Evolutionary conservation across 1,139 yeast species (phyloP).

Genomic region (Candida sp.): DNA sequence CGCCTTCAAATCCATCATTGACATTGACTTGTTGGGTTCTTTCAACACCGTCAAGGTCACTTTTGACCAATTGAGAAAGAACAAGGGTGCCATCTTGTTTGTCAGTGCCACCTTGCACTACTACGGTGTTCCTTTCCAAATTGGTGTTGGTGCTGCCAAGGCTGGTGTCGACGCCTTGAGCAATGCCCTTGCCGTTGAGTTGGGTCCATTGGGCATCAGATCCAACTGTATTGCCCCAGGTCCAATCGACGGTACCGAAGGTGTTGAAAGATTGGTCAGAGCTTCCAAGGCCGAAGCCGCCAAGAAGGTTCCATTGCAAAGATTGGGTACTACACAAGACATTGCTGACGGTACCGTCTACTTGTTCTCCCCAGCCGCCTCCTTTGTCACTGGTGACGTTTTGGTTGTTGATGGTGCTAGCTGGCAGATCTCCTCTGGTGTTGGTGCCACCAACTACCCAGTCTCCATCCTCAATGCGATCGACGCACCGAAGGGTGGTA

Average conservation of each 20-base stretch:
- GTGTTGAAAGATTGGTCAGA: slow-evolving; percentile 61
- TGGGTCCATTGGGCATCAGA: slow-evolving; percentile 89
- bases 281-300: slow-evolving; percentile 39
- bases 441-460: slow-evolving; percentile 39
- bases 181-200: slow-evolving; percentile 84
- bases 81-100: slow-evolving; percentile 77
- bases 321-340: slow-evolving; percentile 76
- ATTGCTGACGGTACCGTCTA: slow-evolving; percentile 90
- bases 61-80: slow-evolving; percentile 64
- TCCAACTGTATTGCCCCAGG: slow-evolving; percentile 94
- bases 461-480: slow-evolving; percentile 29
- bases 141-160: slow-evolving; percentile 94
- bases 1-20: slow-evolving; percentile 88
- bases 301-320: slow-evolving; percentile 70
- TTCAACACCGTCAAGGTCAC: slow-evolving; percentile 90
- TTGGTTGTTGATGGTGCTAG: slow-evolving; percentile 89
- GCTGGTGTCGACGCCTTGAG: slow-evolving; percentile 94
- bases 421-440: slow-evolving; percentile 73
- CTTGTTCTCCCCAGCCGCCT: slow-evolving; percentile 82
- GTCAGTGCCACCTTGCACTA: slow-evolving; percentile 94
- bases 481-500: slow-evolving; percentile 19
- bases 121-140: slow-evolving; percentile 88
- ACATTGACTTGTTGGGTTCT: slow-evolving; percentile 87
- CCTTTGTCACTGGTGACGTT: slow-evolving; percentile 77
- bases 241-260: slow-evolving; percentile 84